Evolutionary conservation across 2,329 filamentous ascomycete genomes (phyloP).

Genomic region (Pyrenophora tritici-repentis): DNA sequence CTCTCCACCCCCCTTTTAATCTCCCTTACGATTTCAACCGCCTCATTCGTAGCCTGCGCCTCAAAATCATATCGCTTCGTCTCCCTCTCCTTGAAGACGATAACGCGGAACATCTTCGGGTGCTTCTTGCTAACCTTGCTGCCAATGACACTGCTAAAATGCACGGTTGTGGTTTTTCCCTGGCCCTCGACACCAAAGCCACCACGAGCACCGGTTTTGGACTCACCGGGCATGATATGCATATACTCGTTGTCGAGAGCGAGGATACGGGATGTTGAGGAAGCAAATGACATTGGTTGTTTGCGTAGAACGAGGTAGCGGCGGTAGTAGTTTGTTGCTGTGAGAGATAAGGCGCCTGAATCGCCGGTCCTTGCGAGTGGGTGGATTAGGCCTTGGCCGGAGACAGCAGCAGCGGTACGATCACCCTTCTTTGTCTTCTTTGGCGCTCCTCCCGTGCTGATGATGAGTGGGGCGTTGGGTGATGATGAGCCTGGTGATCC

Average conservation of each 20-base stretch:
- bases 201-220: conserved; percentile 55
- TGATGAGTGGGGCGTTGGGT: conserved; percentile 68
- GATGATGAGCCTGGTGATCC: conserved; percentile 72
- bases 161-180: conserved; percentile 77
- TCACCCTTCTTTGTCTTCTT: conserved; percentile 61
- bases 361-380: conserved; percentile 68
- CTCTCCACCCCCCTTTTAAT: conserved; percentile 76
- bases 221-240: conserved; percentile 72
- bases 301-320: conserved; percentile 82
- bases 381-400: conserved; percentile 59
- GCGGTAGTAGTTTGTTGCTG: conserved; percentile 59
- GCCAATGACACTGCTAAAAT: conserved; percentile 80
- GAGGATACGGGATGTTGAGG: conserved; percentile 74
- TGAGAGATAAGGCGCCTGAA: conserved; percentile 43
- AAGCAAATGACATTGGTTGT: conserved; percentile 80
- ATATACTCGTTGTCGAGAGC: conserved; percentile 86
- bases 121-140: conserved; percentile 82
- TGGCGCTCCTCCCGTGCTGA: conserved; percentile 56
- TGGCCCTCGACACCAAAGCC: conserved; percentile 44
- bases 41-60: conserved; percentile 71
- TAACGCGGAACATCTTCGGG: conserved; percentile 77
- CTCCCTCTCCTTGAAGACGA: conserved; percentile 77
- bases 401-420: conserved; percentile 53
- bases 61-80: conserved; percentile 86
- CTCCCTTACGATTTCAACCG: conserved; percentile 77